Conservation (phyloP, 2,329 filamentous ascomycete genomes). For the Albophoma yamanashiensis region DNA sequence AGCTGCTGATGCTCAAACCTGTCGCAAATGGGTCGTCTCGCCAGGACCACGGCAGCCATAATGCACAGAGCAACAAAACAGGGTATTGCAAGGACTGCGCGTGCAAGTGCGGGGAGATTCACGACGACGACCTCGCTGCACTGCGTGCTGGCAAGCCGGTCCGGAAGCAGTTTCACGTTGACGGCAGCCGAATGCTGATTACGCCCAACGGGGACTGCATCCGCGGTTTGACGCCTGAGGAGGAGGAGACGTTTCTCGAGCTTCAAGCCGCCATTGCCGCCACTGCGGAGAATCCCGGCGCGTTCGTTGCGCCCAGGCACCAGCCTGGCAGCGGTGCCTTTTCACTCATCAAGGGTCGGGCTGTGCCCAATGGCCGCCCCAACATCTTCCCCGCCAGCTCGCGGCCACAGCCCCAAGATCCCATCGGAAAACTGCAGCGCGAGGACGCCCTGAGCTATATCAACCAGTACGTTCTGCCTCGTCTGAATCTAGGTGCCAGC, state of each 20-base stretch:
- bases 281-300: constrained; percentile 39
- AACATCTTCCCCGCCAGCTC: constrained; percentile 46
- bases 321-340: constrained; percentile 44
- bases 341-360: constrained; percentile 52
- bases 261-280: constrained; percentile 51
- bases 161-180: constrained; percentile 44
- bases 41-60: constrained; percentile 12
- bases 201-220: constrained; percentile 69
- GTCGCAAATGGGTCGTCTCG: constrained; percentile 18
- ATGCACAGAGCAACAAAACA: constrained; percentile 10
- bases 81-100: constrained; percentile 24
- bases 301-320: constrained; percentile 46
- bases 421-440: constrained; percentile 53
- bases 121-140: constrained; percentile 39
- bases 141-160: constrained; percentile 48
- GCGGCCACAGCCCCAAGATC: constrained; percentile 40
- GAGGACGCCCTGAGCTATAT: constrained; percentile 59
- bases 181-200: constrained; percentile 58
- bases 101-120: constrained; percentile 29
- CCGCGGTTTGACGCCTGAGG: constrained; percentile 56
- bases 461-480: constrained; percentile 56
- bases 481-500: constrained; percentile 40
- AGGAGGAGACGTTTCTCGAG: constrained; percentile 60
- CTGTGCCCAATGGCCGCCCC: constrained; percentile 52
- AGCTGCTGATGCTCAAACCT: constrained; percentile 25